A percentile compares a stretch with the other conserved stretches of the same genome.
These are phyloP conservation scores for Meyerozyma elateridarum DNA, from an alignment of 1,139 yeast genomes.

Conservation along the genomic window DNA sequence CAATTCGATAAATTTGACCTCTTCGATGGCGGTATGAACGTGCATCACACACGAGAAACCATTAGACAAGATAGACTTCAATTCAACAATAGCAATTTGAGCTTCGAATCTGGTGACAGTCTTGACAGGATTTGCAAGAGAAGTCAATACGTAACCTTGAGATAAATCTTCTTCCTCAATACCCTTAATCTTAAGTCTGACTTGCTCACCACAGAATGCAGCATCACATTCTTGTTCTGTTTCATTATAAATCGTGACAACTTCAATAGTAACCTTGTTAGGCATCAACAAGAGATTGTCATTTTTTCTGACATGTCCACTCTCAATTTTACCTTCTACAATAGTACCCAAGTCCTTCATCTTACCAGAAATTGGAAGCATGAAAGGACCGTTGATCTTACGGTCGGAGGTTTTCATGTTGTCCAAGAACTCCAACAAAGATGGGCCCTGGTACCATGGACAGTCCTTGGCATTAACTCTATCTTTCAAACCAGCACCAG, in stretches of 20 bases:
- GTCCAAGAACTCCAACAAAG: slow-evolving; percentile 87
- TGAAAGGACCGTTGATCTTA: slow-evolving; percentile 88
- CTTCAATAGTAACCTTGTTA: slow-evolving; percentile 77
- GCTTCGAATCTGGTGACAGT: slow-evolving; percentile 91
- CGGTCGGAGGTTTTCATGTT: slow-evolving; percentile 76
- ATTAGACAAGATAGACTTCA: slow-evolving; percentile 86
- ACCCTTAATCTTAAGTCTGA: slow-evolving; percentile 86
- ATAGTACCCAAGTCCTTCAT: slow-evolving; percentile 96
- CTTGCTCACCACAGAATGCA: slow-evolving; percentile 96
- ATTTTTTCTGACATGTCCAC: slow-evolving; percentile 87
- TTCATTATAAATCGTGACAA: slow-evolving; percentile 83
- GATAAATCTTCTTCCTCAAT: slow-evolving; percentile 95
- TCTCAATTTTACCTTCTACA: slow-evolving; percentile 96
- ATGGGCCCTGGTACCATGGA: slow-evolving; percentile 94
- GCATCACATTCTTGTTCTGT: slow-evolving; percentile 90
- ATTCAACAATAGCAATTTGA: slow-evolving; percentile 93
- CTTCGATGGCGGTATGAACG: slow-evolving; percentile 97
- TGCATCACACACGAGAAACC: slow-evolving; percentile 99
- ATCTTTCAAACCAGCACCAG: slow-evolving; percentile 95
- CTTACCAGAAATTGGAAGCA: slow-evolving; percentile 93
- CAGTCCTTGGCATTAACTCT: slow-evolving; percentile 66
- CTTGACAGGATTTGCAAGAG: slow-evolving; percentile 82
- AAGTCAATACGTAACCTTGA: slow-evolving; percentile 86
- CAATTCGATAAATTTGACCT: slow-evolving; percentile 75
- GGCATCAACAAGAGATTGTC: slow-evolving; percentile 84